Percentiles rank a stretch among this genome's conserved stretches.
phyloP scores from a whole-genome alignment of 306 rosid species.

The Vigna nakashimae region DNA sequence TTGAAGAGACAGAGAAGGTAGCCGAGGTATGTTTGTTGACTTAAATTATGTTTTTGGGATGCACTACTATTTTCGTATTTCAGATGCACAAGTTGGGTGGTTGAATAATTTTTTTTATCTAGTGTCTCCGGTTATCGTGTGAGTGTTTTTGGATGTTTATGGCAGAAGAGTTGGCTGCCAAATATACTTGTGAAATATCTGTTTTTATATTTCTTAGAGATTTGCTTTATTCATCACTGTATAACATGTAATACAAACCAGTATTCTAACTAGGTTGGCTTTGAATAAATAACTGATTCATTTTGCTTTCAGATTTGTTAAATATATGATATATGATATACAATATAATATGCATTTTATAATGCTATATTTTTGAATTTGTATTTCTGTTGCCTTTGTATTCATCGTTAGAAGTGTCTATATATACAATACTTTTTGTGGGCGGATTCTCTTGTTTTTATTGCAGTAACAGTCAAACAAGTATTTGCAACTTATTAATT shows the following conservation, averaged over 20 bases:
- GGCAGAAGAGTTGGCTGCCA: slow-evolving; percentile 13
- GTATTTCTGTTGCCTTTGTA: slow-evolving; percentile 6
- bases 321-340: background rate
- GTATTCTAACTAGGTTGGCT: background rate
- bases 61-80: background rate
- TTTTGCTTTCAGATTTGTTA: slow-evolving; percentile 15
- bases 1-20: slow-evolving; percentile 94
- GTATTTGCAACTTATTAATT: background rate
- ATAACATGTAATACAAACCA: slow-evolving; percentile 8
- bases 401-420: background rate
- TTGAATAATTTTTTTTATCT: slow-evolving; percentile 6
- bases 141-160: background rate
- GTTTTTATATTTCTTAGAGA: background rate
- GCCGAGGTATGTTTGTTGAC: slow-evolving; percentile 69
- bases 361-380: background rate
- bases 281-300: slow-evolving; percentile 2
- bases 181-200: slow-evolving; percentile 5
- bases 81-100: background rate
- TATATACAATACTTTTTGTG: slow-evolving; percentile 15
- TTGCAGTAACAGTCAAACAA: slow-evolving; percentile 4
- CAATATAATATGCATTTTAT: background rate
- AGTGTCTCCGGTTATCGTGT: slow-evolving; percentile 4
- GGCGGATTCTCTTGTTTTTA: background rate
- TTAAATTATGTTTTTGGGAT: background rate
- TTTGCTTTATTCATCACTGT: background rate